Evolutionary conservation across 352 stramenopile species (phyloP).

Genomic region (Phytophthora lateralis): DNA sequence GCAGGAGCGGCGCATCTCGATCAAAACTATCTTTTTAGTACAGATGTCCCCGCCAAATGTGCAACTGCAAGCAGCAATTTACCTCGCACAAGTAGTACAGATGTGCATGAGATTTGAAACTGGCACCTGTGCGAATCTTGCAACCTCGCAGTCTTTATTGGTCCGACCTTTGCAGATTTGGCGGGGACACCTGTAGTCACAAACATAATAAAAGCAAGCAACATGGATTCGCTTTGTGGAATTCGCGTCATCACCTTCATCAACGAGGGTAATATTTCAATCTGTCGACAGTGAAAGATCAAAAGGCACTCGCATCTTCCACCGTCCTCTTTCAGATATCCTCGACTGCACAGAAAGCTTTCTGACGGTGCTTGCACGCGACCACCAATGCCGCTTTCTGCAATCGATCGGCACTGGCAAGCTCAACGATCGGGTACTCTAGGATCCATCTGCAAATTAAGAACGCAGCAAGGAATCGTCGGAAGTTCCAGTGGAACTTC

Average conservation of each 20-base stretch:
- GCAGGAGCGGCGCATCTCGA: neutral
- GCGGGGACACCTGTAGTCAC: too few relatives aligned
- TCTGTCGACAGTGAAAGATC: neutral
- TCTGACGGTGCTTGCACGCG: neutral
- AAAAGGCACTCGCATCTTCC: neutral
- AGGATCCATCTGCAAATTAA: neutral
- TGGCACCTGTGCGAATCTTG: too few relatives aligned
- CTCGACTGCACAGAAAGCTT: neutral
- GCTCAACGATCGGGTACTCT: neutral
- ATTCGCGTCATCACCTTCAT: too few relatives aligned
- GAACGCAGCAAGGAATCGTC: neutral
- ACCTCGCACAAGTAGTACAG: too few relatives aligned
- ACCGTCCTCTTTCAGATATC: conserved; percentile 1
- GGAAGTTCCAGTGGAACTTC: neutral
- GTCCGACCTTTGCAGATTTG: too few relatives aligned
- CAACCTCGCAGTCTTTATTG: too few relatives aligned
- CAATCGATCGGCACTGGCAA: neutral
- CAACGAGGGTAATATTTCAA: neutral
- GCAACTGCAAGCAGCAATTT: too few relatives aligned
- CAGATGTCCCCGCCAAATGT: too few relatives aligned
- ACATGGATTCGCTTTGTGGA: too few relatives aligned
- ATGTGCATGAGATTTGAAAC: too few relatives aligned
- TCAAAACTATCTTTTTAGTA: conserved; percentile 4
- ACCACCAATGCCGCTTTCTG: neutral
- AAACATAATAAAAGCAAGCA: neutral